Evolutionary conservation across 352 stramenopile species (phyloP), one percentile per base, ranked within the genome.

Genomic region (Phytophthora sojae): DNA sequence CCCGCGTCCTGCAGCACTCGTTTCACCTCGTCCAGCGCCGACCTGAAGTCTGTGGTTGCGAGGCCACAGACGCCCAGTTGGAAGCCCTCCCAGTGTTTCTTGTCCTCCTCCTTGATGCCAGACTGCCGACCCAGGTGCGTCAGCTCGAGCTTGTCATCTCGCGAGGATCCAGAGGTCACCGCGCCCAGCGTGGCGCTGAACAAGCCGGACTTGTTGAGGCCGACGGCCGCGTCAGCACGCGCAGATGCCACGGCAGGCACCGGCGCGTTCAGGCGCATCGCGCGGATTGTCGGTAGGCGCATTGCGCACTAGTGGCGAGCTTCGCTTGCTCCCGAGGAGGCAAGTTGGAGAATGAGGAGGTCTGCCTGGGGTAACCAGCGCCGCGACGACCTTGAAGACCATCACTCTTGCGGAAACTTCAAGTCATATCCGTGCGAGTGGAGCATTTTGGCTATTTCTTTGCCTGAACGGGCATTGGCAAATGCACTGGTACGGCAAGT

Each of bases 201-300:
- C 17, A 64, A 14, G n/a, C 57, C 57, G 26, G 23, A 56, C n/a
- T 64, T 64, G 44, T 54, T 54, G 25, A 63, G 39, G 57, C 42
- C 23, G 26, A 63, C 39, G 42, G 57, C 25, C 1, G 57, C 57
- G 11, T 63, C 57, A 2, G 25, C 23, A n/a, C 57, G 17, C 26
- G 15, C 30, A 6, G 57, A 21, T n/a, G 25, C 11, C 11, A 54
- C 47, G 30, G 39, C 57, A 11, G 19, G 42, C n/a, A 64, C 19
- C 4, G 26, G 9, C 11, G 57, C 26, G 17, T 64, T 56, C 12
- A 21, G 3, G 23, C 57, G 57, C 17, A 64, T 45, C 1, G 25
- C 26, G 23, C 26, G 42, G 15, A 64, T 47, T 7, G 9, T 14
- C 26, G 57, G 57, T 2, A 63, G 3, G 6, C 6, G 57, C 57